A percentile compares a stretch with the other conserved stretches of the same genome.
Evolutionary conservation across 1,139 yeast genomes (phyloP).

Genomic region (Saccharomyces hybrid): DNA sequence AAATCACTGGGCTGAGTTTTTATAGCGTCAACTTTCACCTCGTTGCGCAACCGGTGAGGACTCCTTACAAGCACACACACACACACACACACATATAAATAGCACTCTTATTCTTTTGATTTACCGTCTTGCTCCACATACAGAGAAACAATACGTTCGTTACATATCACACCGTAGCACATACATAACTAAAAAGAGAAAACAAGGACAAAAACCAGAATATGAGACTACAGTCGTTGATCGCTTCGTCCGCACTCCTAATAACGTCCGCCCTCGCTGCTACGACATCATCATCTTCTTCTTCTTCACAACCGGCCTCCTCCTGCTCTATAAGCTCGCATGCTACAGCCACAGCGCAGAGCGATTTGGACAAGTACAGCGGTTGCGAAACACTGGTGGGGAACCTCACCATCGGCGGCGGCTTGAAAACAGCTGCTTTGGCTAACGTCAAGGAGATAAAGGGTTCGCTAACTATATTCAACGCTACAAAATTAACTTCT

Average conservation of each 20-base stretch:
- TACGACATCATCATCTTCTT: slow-evolving; percentile 19
- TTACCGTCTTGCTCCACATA: background rate
- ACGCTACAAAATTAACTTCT: slow-evolving; percentile 53
- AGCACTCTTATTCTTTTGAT: background rate
- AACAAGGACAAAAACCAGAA: background rate
- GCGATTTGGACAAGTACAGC: slow-evolving; percentile 65
- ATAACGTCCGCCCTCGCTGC: slow-evolving; percentile 20
- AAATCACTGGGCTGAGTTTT: background rate
- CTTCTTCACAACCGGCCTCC: slow-evolving; percentile 30
- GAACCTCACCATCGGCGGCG: slow-evolving; percentile 62
- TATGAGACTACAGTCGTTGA: background rate
- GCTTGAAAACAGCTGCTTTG: slow-evolving; percentile 48
- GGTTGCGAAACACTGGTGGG: slow-evolving; percentile 78
- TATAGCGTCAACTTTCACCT: background rate
- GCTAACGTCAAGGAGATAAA: slow-evolving; percentile 57
- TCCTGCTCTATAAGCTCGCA: slow-evolving; percentile 40
- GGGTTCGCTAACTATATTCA: slow-evolving; percentile 64
- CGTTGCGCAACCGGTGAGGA: background rate
- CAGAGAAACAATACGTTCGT: too few species aligned
- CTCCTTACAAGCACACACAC: background rate
- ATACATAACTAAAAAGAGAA: background rate
- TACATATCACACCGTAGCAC: background rate
- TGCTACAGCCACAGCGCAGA: slow-evolving; percentile 68
- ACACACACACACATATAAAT: background rate
- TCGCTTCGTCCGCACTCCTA: background rate